These are phyloP conservation scores for Xylariaceae sp. DNA, from an alignment of 2,329 filamentous ascomycete species.

Conservation along the genomic window DNA sequence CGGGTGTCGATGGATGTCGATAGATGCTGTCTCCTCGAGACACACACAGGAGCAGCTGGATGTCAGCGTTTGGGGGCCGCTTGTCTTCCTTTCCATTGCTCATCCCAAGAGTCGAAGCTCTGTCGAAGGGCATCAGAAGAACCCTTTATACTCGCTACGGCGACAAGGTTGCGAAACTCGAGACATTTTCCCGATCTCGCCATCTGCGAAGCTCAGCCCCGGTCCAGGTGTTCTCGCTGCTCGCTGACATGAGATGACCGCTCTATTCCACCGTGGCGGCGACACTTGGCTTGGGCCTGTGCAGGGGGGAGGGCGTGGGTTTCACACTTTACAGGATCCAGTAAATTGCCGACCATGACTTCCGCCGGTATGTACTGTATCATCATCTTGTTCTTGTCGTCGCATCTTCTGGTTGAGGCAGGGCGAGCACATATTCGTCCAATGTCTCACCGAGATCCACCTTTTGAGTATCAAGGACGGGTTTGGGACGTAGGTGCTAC, in stretches of 20 bases:
- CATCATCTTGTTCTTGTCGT: not conserved
- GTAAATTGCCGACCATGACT: slow-evolving; percentile 1
- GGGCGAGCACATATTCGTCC: slow-evolving; percentile 9
- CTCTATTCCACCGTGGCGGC: slow-evolving; percentile 1
- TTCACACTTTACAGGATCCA: not conserved
- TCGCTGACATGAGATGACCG: slow-evolving; percentile 10
- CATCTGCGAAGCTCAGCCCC: slow-evolving; percentile 18
- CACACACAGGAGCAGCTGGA: slow-evolving; percentile 16
- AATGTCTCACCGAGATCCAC: slow-evolving; percentile 18
- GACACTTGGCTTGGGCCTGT: no score
- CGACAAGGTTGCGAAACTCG: no score
- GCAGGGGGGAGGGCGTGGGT: no score
- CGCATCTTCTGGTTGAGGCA: slow-evolving; percentile 4
- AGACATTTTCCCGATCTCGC: not conserved
- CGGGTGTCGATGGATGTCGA: slow-evolving; percentile 24
- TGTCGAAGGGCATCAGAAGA: no score
- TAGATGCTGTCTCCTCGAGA: slow-evolving; percentile 26
- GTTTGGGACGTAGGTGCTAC: no score
- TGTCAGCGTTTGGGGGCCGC: slow-evolving; percentile 21
- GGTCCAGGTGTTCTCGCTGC: slow-evolving; percentile 18
- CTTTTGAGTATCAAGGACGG: not conserved
- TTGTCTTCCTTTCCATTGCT: not conserved
- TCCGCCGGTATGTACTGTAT: not conserved
- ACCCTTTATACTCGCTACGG: slow-evolving; percentile 9
- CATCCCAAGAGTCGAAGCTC: no score